phyloP scores from a whole-genome alignment of 345 rosid genomes.

The Garcia nutans region DNA sequence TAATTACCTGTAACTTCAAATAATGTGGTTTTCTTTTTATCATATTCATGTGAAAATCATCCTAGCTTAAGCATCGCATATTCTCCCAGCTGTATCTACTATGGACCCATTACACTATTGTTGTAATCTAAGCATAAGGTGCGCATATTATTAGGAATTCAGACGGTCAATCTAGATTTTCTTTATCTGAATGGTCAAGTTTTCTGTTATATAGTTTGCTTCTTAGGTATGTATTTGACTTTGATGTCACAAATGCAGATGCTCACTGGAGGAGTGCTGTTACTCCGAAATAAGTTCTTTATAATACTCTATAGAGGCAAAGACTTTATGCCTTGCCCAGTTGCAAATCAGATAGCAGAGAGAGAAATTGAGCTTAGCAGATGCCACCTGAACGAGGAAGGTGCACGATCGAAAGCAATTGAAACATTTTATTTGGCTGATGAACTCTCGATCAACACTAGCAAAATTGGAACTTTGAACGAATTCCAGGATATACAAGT shows the following conservation, averaged over 20 bases:
- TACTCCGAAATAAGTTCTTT: constrained; percentile 68
- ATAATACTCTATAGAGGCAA: constrained; percentile 82
- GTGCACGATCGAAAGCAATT: constrained; percentile 45
- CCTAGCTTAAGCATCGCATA: neutral
- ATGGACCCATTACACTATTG: neutral
- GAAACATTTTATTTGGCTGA: constrained; percentile 39
- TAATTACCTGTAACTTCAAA: neutral
- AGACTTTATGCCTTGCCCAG: constrained; percentile 62
- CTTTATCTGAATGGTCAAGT: neutral
- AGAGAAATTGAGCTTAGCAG: constrained; percentile 61
- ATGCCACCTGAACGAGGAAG: constrained; percentile 65
- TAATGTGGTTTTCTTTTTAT: neutral
- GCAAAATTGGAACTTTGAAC: constrained; percentile 58
- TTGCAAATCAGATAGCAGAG: constrained; percentile 50
- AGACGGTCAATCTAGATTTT: neutral
- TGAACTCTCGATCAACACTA: constrained; percentile 36
- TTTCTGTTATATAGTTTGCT: neutral
- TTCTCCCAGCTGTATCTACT: constrained; percentile 1
- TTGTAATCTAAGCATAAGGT: neutral
- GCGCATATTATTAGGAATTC: neutral
- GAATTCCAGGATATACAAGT: constrained; percentile 59
- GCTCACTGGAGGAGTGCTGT: constrained; percentile 79
- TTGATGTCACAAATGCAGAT: constrained; percentile 37
- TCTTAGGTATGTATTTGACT: neutral
- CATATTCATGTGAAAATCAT: neutral